These are phyloP conservation scores for Suhomyces coccinellae DNA, from an alignment of 1,139 yeast genomes.

Conservation along the genomic window DNA sequence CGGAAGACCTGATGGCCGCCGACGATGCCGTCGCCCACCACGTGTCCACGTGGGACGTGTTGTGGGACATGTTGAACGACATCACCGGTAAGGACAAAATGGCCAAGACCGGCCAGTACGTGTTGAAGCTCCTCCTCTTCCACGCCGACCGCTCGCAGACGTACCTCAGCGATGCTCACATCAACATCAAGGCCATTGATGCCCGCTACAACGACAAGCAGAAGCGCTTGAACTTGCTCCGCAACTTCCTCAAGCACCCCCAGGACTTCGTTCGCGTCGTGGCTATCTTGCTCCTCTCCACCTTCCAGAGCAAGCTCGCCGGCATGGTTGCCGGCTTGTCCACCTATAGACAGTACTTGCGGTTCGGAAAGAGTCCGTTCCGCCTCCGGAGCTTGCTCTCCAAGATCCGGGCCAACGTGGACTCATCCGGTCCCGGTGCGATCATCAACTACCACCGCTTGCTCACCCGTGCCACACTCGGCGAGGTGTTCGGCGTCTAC, in stretches of 20 bases:
- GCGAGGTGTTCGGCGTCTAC: constrained; percentile 24
- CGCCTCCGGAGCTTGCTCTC: constrained; percentile 36
- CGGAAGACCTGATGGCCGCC: constrained; percentile 1
- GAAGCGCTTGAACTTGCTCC: constrained; percentile 36
- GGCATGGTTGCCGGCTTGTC: constrained; percentile 55
- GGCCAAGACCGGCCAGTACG: constrained; percentile 64
- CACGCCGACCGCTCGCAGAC: constrained; percentile 47
- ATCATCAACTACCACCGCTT: constrained; percentile 13
- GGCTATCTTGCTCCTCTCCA: constrained; percentile 30
- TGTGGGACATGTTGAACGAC: constrained; percentile 53
- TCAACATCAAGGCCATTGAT: constrained; percentile 34
- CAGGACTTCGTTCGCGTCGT: constrained; percentile 40
- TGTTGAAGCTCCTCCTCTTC: constrained; percentile 51
- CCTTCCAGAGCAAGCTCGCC: constrained; percentile 38
- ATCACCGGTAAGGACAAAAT: constrained; percentile 69
- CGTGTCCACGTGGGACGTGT: constrained; percentile 36
- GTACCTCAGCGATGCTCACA: constrained; percentile 35
- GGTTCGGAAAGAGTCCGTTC: constrained; percentile 75
- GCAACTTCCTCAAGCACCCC: constrained; percentile 45
- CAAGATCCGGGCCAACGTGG: constrained; percentile 20
- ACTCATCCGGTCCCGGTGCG: constrained; percentile 10
- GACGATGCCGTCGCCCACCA: neutral
- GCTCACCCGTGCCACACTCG: constrained; percentile 18
- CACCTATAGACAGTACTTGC: constrained; percentile 63
- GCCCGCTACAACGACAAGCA: constrained; percentile 34